These are phyloP conservation scores for Leucoagaricus sp. DNA, from an alignment of 1,284 basidiomycete genomes.

Conservation along the genomic window DNA sequence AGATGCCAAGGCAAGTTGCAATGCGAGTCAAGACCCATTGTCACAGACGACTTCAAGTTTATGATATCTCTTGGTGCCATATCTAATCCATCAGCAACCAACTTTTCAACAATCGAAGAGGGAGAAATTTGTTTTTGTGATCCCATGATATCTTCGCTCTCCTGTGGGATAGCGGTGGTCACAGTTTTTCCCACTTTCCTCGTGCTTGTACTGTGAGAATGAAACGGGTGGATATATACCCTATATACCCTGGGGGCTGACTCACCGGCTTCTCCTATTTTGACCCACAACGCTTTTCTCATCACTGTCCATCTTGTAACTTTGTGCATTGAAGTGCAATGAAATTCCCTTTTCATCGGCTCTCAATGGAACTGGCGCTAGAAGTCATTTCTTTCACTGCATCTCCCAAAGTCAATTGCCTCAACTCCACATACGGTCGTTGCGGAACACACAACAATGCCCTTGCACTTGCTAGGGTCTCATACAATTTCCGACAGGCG, in stretches of 20 bases:
- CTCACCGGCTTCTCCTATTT: neutral
- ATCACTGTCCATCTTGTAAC: neutral
- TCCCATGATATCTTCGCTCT: neutral
- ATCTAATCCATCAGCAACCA: too few species aligned
- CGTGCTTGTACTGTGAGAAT: neutral
- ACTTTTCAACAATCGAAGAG: neutral
- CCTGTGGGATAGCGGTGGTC: neutral
- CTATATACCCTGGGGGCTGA: neutral
- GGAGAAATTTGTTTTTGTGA: neutral
- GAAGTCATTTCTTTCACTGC: conserved; percentile 3
- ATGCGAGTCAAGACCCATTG: too few species aligned
- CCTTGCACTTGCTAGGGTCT: conserved; percentile 33
- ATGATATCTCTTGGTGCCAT: too few species aligned
- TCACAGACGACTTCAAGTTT: too few species aligned
- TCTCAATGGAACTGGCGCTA: neutral
- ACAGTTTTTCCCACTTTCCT: neutral
- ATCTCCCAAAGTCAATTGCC: neutral
- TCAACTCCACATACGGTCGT: neutral
- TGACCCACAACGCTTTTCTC: neutral
- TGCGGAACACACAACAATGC: conserved; percentile 30
- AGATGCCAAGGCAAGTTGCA: too few species aligned
- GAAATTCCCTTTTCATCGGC: neutral
- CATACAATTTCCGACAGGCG: conserved; percentile 29
- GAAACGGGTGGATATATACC: neutral
- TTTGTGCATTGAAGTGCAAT: neutral